Percentiles rank a stretch among this genome's conserved stretches.
Conservation (phyloP, 139 green algal genomes). For the Chlamydomonas eustigma region DNA sequence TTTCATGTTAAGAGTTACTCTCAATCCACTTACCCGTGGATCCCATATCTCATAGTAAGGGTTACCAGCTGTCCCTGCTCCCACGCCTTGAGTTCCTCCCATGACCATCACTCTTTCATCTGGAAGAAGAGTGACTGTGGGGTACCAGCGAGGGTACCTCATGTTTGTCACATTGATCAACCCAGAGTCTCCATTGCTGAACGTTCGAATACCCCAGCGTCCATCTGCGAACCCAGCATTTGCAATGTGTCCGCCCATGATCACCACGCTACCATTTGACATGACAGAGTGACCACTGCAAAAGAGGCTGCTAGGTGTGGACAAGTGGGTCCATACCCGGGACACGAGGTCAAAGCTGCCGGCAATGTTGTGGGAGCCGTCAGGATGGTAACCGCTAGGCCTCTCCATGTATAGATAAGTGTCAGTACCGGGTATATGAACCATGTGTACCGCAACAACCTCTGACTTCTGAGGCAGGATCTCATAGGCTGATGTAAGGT, state of each 20-base stretch:
- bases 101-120: slow-evolving; percentile 26
- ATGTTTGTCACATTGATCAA: background rate
- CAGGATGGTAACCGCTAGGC: slow-evolving; percentile 27
- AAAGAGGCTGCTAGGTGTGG: slow-evolving; percentile 20
- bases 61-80: slow-evolving; percentile 27
- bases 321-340: background rate
- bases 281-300: slow-evolving; percentile 27
- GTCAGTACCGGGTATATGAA: slow-evolving; percentile 22
- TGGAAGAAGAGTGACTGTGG: slow-evolving; percentile 28
- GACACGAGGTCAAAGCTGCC: slow-evolving; percentile 11
- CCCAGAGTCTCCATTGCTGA: background rate
- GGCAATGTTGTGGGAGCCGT: background rate
- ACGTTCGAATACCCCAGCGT: background rate
- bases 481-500: background rate
- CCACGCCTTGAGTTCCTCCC: too few species aligned
- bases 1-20: too few species aligned
- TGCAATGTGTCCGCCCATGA: slow-evolving; percentile 28
- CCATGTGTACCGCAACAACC: slow-evolving; percentile 41
- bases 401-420: slow-evolving; percentile 37
- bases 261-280: slow-evolving; percentile 11
- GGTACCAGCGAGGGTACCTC: slow-evolving; percentile 15
- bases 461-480: background rate
- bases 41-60: slow-evolving; percentile 31
- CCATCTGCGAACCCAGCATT: background rate
- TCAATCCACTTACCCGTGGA: background rate